Conservation (phyloP, 768 basidiomycete species). For the Trametes cingulata region DNA sequence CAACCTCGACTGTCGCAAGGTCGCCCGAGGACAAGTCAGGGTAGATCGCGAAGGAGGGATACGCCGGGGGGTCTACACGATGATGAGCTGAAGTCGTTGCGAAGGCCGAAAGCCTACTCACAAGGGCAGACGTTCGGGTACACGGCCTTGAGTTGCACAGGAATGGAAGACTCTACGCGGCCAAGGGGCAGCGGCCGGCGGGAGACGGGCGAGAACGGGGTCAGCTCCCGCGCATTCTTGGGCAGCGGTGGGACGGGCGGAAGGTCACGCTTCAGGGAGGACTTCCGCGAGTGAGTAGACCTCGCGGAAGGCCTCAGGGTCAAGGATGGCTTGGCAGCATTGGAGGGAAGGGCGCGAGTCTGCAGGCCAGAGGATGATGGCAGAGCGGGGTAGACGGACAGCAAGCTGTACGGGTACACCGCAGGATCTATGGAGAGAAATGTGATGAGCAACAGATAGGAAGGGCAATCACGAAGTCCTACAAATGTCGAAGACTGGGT, state of each 20-base stretch:
- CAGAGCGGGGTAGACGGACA: constrained; percentile 20
- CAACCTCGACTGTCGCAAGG: not conserved
- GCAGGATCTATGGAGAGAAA: constrained; percentile 21
- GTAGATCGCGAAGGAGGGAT: constrained; percentile 31
- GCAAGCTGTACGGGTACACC: constrained; percentile 26
- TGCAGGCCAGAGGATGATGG: not conserved
- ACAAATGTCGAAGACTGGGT: constrained; percentile 26
- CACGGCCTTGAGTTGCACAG: constrained; percentile 10
- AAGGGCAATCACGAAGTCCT: not conserved
- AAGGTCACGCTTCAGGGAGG: constrained; percentile 6
- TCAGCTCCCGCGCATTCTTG: constrained; percentile 21
- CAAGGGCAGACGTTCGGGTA: constrained; percentile 29
- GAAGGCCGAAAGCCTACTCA: constrained; percentile 12
- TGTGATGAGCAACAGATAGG: not conserved
- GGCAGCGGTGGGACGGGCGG: constrained; percentile 29
- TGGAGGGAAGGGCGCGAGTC: not conserved
- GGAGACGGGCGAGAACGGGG: constrained; percentile 21
- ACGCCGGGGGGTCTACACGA: constrained; percentile 27
- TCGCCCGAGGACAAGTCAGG: constrained; percentile 9
- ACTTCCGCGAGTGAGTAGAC: constrained; percentile 12
- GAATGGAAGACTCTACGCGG: constrained; percentile 4
- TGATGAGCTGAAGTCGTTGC: not conserved
- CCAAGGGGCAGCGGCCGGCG: constrained; percentile 12
- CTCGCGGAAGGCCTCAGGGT: not conserved
- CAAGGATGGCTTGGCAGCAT: not conserved